A percentile compares a stretch with the other conserved stretches of the same genome.
phyloP scores from a whole-genome alignment of 345 rosid species.

The Bretschneidera sinensis region DNA sequence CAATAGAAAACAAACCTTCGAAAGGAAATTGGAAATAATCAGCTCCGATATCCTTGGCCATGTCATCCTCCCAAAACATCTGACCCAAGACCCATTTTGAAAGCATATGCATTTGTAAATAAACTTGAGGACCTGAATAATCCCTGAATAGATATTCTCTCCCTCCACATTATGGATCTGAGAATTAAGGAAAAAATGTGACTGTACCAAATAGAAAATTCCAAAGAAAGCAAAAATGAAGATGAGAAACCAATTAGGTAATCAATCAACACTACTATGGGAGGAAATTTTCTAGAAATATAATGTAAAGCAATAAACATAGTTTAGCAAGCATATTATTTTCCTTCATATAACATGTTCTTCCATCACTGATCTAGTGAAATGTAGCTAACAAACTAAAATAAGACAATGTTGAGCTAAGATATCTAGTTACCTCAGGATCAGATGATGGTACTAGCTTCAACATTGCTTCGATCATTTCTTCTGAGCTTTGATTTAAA shows the following conservation, averaged over 20 bases:
- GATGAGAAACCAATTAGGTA: not conserved
- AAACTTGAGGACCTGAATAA: constrained; percentile 62
- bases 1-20: constrained; percentile 62
- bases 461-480: constrained; percentile 43
- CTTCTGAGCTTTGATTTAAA: constrained; percentile 36
- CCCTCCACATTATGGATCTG: constrained; percentile 57
- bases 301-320: not conserved
- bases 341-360: not conserved
- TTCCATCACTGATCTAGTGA: not conserved
- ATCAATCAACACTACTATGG: not conserved
- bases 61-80: constrained; percentile 82
- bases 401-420: not conserved
- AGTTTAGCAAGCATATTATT: not conserved
- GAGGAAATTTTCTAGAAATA: not conserved
- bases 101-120: constrained; percentile 60
- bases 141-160: constrained; percentile 51
- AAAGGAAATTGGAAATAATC: constrained; percentile 74
- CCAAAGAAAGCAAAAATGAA: too few relatives aligned
- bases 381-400: not conserved
- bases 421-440: constrained; percentile 46
- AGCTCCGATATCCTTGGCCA: constrained; percentile 93
- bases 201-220: not conserved
- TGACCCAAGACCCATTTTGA: constrained; percentile 66
- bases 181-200: constrained; percentile 10
- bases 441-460: constrained; percentile 44